Conservation (phyloP, 305 asterid species). For the Fraxinus angustifolia region DNA sequence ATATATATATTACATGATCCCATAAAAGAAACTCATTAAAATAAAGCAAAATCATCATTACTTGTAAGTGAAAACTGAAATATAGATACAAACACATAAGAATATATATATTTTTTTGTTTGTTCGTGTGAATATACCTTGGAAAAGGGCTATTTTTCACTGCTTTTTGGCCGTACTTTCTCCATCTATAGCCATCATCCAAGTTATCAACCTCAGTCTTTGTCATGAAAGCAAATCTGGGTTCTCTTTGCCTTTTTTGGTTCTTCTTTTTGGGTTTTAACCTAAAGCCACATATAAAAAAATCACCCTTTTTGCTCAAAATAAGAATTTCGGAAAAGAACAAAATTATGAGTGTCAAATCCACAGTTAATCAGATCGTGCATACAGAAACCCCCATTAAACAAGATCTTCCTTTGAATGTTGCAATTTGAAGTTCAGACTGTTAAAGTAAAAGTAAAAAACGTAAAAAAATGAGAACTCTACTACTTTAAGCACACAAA, state of each 20-base stretch:
- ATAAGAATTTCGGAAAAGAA: background rate
- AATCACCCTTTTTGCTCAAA: conserved; percentile 10
- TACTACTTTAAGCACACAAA: background rate
- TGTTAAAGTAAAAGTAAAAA: background rate
- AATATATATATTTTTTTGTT: background rate
- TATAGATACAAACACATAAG: background rate
- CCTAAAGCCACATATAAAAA: conserved; percentile 25
- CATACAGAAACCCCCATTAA: conserved; percentile 22
- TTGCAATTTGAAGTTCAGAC: background rate
- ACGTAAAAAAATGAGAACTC: background rate
- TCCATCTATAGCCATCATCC: conserved; percentile 96
- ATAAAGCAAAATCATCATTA: background rate
- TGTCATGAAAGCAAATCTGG: conserved; percentile 94
- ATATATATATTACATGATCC: background rate
- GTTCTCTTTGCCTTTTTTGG: conserved; percentile 60
- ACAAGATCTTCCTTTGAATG: background rate
- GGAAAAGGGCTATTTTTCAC: conserved; percentile 92
- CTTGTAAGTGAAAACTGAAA: background rate
- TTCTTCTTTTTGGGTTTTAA: conserved; percentile 68
- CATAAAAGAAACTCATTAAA: background rate
- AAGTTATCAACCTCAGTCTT: conserved; percentile 81
- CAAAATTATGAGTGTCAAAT: conserved; percentile 23
- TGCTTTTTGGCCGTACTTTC: conserved; percentile 94
- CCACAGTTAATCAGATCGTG: conserved; percentile 38
- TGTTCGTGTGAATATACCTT: conserved; percentile 38